Conservation (phyloP, 2,329 filamentous ascomycete genomes). For the Pseudopyricularia cyperi region DNA sequence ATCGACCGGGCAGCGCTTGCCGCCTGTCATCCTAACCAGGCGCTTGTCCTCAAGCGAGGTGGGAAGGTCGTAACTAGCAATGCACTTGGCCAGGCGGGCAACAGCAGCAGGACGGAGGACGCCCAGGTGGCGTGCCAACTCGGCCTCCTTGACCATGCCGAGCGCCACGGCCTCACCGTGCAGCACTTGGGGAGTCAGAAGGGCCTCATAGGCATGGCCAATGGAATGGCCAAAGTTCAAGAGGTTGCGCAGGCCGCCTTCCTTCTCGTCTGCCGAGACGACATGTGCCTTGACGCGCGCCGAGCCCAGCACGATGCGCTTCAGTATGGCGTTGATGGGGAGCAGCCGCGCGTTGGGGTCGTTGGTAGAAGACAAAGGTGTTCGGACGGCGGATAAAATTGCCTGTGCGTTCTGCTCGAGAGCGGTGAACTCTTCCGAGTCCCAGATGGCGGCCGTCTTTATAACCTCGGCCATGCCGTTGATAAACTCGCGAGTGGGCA, state of each 20-base stretch:
- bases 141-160: constrained; percentile 96
- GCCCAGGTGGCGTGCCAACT: constrained; percentile 79
- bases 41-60: constrained; percentile 74
- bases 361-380: constrained; percentile 13
- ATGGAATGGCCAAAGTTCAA: constrained; percentile 98
- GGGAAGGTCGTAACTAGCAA: constrained; percentile 84
- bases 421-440: constrained; percentile 72
- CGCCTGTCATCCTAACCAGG: constrained; percentile 69
- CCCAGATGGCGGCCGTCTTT: constrained; percentile 95
- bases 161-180: constrained; percentile 95
- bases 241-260: constrained; percentile 85
- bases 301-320: constrained; percentile 74
- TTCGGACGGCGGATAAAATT: constrained; percentile 60
- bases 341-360: constrained; percentile 43
- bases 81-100: constrained; percentile 80
- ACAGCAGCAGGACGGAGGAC: constrained; percentile 77
- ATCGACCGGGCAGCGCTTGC: constrained; percentile 79
- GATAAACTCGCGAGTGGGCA: constrained; percentile 85
- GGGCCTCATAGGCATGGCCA: constrained; percentile 90
- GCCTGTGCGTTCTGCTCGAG: constrained; percentile 69
- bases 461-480: constrained; percentile 98
- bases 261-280: constrained; percentile 86
- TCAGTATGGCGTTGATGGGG: constrained; percentile 57
- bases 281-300: constrained; percentile 91
- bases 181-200: constrained; percentile 86